Base-by-base conservation (phyloP, 768 basidiomycete species). In the Russula compacta region DNA sequence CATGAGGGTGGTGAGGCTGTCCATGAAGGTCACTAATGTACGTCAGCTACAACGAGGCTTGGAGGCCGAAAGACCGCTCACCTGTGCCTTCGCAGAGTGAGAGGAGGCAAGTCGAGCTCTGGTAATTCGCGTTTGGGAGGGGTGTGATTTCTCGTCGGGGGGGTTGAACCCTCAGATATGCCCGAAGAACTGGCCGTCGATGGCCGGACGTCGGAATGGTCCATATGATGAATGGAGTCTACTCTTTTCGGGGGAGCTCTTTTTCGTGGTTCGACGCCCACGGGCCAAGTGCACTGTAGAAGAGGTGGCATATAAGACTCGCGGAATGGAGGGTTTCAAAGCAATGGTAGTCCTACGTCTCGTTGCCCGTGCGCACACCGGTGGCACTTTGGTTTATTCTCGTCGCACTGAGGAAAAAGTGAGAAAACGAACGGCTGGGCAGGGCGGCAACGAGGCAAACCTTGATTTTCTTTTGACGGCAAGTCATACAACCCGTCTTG, bases 401-500 rank as follows among this genome's bases (percentile, higher is more conserved):
- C 94, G 71, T 95, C 94, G 73, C 94, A 98, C 88, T 92, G 65
- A 15, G 58, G 59, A 47, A n/a, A 57, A 57, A 43, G 40, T 48
- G 38, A 62, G 43, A 49, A 51, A 29, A 14, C 24, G 14, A 40
- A 9, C 4, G 19, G 29, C 6, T 43, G 33, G 32, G 29, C 24
- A 15, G 14, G 2, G 43, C 49, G 2, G 58, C n/a, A 44, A 50
- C n/a, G 49, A 57, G 57, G 70, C 80, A 56, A 64, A 89, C 90
- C 82, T 97, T 97, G 69, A 98, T 92, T 79, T 95, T 91, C 79
- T 95, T 94, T 64, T 84, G 83, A 68, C 94, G 82, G 80, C 94
- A 98, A 46, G 91, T 94, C 71, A 95, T 75, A 71, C 94, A 98
- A 24, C 94, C 94, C 1, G 92, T 93, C 77, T 95, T 94, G 74